A percentile compares a stretch with the other conserved stretches of the same genome.
Evolutionary conservation across 1,139 yeast genomes (phyloP).

Genomic region (Blastobotrys raffinosifermentans): DNA sequence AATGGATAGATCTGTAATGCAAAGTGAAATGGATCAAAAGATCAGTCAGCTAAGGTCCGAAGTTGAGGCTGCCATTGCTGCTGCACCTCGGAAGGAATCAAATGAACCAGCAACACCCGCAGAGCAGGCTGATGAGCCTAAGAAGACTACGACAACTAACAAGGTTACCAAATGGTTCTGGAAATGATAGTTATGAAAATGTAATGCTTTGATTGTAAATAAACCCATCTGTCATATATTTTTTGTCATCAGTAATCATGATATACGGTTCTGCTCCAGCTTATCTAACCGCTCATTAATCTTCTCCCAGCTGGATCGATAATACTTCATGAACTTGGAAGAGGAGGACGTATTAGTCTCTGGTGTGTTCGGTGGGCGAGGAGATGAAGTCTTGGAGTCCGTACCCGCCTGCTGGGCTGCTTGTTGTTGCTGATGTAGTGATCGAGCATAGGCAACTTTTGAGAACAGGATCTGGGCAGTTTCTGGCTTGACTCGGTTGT

Average conservation of each 20-base stretch:
- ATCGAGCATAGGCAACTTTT: slow-evolving; percentile 31
- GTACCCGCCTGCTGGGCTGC: not conserved
- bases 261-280: slow-evolving; percentile 1
- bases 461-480: slow-evolving; percentile 47
- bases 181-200: not conserved
- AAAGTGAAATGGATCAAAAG: slow-evolving; percentile 6
- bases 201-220: too few relatives aligned
- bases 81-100: too few relatives aligned
- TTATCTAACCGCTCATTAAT: slow-evolving; percentile 14
- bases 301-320: slow-evolving; percentile 20
- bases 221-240: too few relatives aligned
- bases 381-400: not conserved
- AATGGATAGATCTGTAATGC: slow-evolving; percentile 12
- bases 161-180: too few relatives aligned
- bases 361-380: slow-evolving; percentile 5
- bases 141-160: too few relatives aligned
- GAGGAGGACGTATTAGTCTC: slow-evolving; percentile 11
- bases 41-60: slow-evolving; percentile 3
- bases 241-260: too few relatives aligned
- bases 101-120: slow-evolving; percentile 4
- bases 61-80: too few relatives aligned
- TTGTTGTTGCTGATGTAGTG: slow-evolving; percentile 11
- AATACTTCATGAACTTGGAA: slow-evolving; percentile 21
- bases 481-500: slow-evolving; percentile 55
- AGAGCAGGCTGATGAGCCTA: too few relatives aligned